Conservation (phyloP, 1,139 yeast species). For the Saccharomyces hybrid region DNA sequence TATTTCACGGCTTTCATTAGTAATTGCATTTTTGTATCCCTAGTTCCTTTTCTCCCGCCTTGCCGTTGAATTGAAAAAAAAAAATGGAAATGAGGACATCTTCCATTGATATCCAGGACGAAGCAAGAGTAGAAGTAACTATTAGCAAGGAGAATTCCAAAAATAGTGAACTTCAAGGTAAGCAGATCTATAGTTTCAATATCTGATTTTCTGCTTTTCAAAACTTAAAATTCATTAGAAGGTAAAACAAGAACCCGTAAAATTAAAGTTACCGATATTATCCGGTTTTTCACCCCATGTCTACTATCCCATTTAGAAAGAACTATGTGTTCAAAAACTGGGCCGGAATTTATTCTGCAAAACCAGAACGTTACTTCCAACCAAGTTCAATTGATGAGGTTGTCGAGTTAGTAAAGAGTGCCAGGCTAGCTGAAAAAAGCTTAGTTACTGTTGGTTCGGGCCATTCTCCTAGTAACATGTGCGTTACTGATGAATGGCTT, state of each 20-base stretch:
- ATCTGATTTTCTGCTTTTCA: not conserved
- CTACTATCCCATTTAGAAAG: conserved; percentile 3
- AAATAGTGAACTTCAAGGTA: not conserved
- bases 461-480: conserved; percentile 88
- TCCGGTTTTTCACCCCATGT: not conserved
- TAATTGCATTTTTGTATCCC: not conserved
- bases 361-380: conserved; percentile 71
- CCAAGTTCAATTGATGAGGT: conserved; percentile 64
- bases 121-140: not conserved
- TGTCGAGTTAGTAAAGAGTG: conserved; percentile 54
- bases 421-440: conserved; percentile 53
- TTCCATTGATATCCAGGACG: not conserved
- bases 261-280: not conserved
- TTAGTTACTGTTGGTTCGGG: conserved; percentile 89
- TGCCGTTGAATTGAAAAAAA: not conserved
- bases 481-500: conserved; percentile 85
- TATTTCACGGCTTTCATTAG: not conserved
- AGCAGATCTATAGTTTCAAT: not conserved
- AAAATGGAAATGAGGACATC: not conserved
- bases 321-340: conserved; percentile 51
- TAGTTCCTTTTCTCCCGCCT: not conserved
- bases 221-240: not conserved
- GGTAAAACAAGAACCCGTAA: not conserved
- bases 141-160: not conserved
- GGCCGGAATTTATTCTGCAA: conserved; percentile 83